A percentile compares a stretch with the other conserved stretches of the same genome.
phyloP scores from a whole-genome alignment of 163 green algal species.

The Volvox carteri region DNA sequence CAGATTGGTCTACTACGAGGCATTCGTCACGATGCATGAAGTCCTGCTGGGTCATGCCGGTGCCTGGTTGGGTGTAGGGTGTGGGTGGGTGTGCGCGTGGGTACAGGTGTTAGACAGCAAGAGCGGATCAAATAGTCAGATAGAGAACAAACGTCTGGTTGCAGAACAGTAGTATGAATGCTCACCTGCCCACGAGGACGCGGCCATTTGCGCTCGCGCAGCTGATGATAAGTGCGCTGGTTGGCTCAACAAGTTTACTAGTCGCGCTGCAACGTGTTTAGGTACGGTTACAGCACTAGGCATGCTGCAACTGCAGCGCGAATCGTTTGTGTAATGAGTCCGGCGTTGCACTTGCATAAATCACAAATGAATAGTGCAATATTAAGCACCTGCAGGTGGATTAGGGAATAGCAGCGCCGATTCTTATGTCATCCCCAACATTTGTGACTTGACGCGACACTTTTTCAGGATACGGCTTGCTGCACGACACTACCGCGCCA shows the following conservation, averaged over 20 bases:
- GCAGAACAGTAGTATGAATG: background rate
- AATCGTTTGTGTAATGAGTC: background rate
- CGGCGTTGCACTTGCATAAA: background rate
- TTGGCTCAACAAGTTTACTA: background rate
- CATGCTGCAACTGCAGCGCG: background rate
- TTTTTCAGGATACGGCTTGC: background rate
- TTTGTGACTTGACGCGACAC: too few relatives aligned
- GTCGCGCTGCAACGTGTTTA: background rate
- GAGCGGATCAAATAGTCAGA: background rate
- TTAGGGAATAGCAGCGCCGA: too few relatives aligned
- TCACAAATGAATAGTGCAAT: background rate
- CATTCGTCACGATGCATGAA: constrained; percentile 94
- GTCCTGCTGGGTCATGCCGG: constrained; percentile 81
- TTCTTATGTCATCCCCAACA: too few relatives aligned
- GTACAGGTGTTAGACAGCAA: background rate
- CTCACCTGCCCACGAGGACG: constrained; percentile 38
- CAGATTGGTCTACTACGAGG: constrained; percentile 93
- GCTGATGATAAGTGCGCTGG: background rate
- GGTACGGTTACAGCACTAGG: background rate
- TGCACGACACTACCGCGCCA: background rate
- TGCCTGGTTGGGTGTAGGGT: constrained; percentile 5
- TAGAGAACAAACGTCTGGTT: background rate
- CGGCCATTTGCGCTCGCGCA: background rate
- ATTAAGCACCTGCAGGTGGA: too few relatives aligned
- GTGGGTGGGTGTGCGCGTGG: too few relatives aligned